Conservation (phyloP, 2,329 filamentous ascomycete genomes). For the Trichoderma sp. region DNA sequence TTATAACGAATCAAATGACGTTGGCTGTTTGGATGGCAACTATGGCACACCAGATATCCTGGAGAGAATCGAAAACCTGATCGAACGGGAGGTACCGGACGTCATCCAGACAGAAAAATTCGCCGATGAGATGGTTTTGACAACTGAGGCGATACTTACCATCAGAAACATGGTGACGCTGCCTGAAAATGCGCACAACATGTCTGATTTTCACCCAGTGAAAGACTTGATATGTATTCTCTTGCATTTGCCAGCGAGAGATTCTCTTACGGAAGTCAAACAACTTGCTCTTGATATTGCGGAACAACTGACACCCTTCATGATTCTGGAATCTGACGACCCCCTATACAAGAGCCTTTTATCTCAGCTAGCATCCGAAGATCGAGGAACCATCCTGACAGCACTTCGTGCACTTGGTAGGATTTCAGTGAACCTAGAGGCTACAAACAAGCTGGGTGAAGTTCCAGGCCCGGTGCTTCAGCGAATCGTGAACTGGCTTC, state of each 20-base stretch:
- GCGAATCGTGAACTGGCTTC: constrained; percentile 71
- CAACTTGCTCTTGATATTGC: constrained; percentile 91
- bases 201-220: constrained; percentile 73
- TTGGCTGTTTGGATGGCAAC: constrained; percentile 50
- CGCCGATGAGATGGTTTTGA: constrained; percentile 70
- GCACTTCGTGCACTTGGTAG: constrained; percentile 80
- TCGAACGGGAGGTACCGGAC: constrained; percentile 62
- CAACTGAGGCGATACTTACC: constrained; percentile 85
- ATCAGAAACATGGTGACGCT: constrained; percentile 96
- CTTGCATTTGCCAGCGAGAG: constrained; percentile 73
- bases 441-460: constrained; percentile 74
- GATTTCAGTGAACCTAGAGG: constrained; percentile 84
- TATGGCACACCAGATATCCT: constrained; percentile 60
- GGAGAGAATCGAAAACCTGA: constrained; percentile 69
- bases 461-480: constrained; percentile 69
- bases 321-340: constrained; percentile 71
- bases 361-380: constrained; percentile 58
- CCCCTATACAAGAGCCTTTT: constrained; percentile 79
- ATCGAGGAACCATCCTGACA: constrained; percentile 81
- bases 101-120: constrained; percentile 75
- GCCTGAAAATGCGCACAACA: constrained; percentile 81
- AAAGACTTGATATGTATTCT: constrained; percentile 84
- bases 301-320: constrained; percentile 84
- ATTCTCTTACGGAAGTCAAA: constrained; percentile 79
- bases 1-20: constrained; percentile 57